Base-by-base conservation (phyloP, 2,329 filamentous ascomycete genomes). In the Arthrobotrys entomopaga region DNA sequence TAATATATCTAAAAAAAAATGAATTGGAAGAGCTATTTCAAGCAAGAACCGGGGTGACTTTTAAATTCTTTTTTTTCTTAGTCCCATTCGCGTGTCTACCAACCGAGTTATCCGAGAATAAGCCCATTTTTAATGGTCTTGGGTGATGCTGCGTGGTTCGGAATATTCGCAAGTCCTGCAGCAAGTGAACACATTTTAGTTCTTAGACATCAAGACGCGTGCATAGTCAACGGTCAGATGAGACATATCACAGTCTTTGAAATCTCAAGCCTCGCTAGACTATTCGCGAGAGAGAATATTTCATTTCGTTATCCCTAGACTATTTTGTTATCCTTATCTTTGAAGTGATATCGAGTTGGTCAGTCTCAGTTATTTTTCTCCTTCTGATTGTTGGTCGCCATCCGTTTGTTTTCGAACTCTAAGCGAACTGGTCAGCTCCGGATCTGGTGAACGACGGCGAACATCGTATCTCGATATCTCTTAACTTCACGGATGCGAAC, bases 31-130 rank as follows among this genome's bases (percentile, higher is more conserved):
- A 13, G n/a, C 42, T 7, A 46, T n/a, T 15, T 13, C 1, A 46
- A 16, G 49, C 20, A 29, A 16, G 11, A 53, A 53, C 7, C 19
- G 24, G n/a, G 40, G 22, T 54, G 10, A 15, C 20, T 22, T 20
- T 26, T 34, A n/a, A 6, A 24, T 26, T 2, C 22, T 56, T 16
- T 56, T 65, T 56, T 43, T 22, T 34, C 38, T 50, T 46, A 26
- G 53, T 63, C 16, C 16, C 6, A 5, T 46, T n/a, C 29, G 43
- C 58, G 57, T 59, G 43, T 63, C 42, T 56, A 24, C 52, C 49
- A 43, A 65, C 67, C 67, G 61, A 73, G 57, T 46, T 72, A 73
- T 60, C 67, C 60, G 67, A 54, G 52, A 43, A 24, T 38, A 29
- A 46, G 61, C 24, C 40, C 65, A n/a, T n/a, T 34, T 61, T 34